Conservation (phyloP, 2,329 filamentous ascomycete species). For the Pleoardoris graminearum region DNA sequence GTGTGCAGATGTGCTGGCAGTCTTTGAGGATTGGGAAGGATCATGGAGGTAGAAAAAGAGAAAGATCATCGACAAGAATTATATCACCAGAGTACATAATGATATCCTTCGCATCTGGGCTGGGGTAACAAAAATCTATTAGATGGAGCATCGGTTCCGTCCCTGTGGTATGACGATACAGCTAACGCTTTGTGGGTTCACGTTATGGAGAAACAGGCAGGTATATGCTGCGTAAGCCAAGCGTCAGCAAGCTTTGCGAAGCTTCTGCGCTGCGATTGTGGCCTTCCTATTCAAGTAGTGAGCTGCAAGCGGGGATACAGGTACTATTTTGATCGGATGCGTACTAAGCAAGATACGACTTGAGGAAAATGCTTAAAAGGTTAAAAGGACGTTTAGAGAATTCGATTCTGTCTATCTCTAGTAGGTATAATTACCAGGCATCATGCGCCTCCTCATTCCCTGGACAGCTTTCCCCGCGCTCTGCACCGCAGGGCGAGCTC, state of each 20-base stretch:
- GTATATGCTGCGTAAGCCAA: conserved; percentile 3
- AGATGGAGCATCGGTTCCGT: no score
- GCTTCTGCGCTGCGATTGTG: not conserved
- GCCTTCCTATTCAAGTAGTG: conserved; percentile 7
- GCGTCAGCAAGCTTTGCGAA: conserved; percentile 12
- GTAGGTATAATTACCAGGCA: no score
- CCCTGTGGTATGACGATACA: not conserved
- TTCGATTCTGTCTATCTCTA: not conserved
- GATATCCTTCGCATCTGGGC: no score
- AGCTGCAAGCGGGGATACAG: not conserved
- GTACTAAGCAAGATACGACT: not conserved
- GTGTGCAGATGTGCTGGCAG: no score
- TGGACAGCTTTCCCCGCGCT: no score
- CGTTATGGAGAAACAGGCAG: not conserved
- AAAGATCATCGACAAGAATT: no score
- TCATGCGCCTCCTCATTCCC: no score
- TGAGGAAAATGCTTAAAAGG: not conserved
- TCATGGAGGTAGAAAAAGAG: no score
- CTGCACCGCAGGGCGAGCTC: not conserved
- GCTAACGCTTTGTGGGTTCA: not conserved
- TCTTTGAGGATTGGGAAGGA: no score
- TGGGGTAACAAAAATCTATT: no score
- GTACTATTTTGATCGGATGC: no score
- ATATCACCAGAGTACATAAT: no score
- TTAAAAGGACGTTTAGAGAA: not conserved